Base-by-base conservation (phyloP, 2,329 filamentous ascomycete genomes). In the Geosmithia morbida region DNA sequence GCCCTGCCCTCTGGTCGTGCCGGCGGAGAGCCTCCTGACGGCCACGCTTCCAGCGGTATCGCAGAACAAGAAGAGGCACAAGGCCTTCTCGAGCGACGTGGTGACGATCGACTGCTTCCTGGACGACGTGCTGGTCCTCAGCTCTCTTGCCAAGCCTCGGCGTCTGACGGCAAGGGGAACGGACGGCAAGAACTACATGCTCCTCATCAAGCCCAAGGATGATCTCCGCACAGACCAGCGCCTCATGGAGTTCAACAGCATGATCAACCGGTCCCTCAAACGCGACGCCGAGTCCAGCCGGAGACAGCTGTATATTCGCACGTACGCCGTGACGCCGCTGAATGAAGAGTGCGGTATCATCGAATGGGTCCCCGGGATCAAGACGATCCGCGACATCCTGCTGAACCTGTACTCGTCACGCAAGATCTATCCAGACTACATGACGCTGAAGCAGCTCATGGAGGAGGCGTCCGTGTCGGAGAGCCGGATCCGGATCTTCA, bases 331-430 rank as follows among this genome's bases (percentile, higher is more conserved):
- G 13, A 95, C 90, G 4, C 94, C 92, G 2, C 70, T 99, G 44
- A 97, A 95, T 60, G 94, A 98, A 65, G 90, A 97, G 65, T 97
- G 92, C 54, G 92, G 92, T 50, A 83, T 95, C 52, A 95, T 98
- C 55, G 92, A 99, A 66, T 99, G 92, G 92, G 88, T 99, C 29
- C 87, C 95, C 56, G 92, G 92, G 8, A 81, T 98, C 55, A 94
- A 90, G 61, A 94, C 92, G 2, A 77, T 97, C 59, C 81, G 94
- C 52, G 92, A 98, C 55, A 92, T 97, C 51, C 72, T 98, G 45
- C 72, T 94, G 45, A 78, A 74, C 47, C 74, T 87, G 46, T 90
- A 96, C 59, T 78, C 79, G 52, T 77, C 87, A 53, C 83, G 83
- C 51, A 83, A 83, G 46, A 77, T 94, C 41, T 59, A 65, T 43